Percentiles rank a stretch among this genome's conserved stretches.
phyloP scores from a whole-genome alignment of 345 rosid species.

The Mallotus nudiflorus region DNA sequence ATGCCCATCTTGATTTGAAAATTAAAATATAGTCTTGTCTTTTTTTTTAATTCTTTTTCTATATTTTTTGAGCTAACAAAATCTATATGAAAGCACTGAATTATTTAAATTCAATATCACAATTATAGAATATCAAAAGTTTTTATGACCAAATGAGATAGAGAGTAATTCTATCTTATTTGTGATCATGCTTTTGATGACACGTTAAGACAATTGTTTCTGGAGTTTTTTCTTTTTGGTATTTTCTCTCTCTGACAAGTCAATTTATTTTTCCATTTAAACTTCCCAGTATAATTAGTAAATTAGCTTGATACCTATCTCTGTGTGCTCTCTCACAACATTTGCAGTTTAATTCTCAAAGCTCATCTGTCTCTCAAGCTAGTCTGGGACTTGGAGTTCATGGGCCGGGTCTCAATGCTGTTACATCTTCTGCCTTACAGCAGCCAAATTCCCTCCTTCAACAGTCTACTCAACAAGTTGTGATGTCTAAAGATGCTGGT shows the following conservation, averaged over 20 bases:
- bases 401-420: slow-evolving; percentile 54
- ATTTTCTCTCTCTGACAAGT: background rate
- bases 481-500: slow-evolving; percentile 62
- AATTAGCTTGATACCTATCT: background rate
- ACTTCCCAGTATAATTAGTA: background rate
- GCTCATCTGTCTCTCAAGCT: slow-evolving; percentile 66
- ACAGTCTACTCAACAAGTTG: slow-evolving; percentile 60
- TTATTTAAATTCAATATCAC: background rate
- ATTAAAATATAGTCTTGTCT: background rate
- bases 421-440: slow-evolving; percentile 56
- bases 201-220: background rate
- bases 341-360: slow-evolving; percentile 61
- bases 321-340: slow-evolving; percentile 5
- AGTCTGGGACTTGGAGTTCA: slow-evolving; percentile 77
- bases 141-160: background rate
- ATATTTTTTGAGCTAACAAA: background rate
- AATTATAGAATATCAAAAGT: background rate
- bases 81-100: background rate
- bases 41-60: background rate
- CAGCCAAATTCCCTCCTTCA: slow-evolving; percentile 64
- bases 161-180: background rate
- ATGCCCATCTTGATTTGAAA: slow-evolving; percentile 6
- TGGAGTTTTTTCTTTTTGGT: background rate
- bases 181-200: background rate
- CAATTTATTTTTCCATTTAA: background rate